A percentile compares a stretch with the other conserved stretches of the same genome.
phyloP scores from a whole-genome alignment of 1,284 basidiomycete species.

The Ceratobasidium sp. region DNA sequence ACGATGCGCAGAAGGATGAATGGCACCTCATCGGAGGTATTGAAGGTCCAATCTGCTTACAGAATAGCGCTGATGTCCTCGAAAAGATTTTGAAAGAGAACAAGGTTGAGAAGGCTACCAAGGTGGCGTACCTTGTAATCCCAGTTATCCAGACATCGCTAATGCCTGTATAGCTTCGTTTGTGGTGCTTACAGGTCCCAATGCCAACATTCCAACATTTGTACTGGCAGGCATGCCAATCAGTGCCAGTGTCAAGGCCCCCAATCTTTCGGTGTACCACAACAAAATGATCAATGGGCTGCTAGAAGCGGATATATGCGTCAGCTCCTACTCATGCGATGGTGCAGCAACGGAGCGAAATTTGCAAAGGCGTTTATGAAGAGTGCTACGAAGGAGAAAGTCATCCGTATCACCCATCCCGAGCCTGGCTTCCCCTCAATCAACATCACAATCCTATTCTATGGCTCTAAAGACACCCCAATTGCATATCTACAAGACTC shows the following conservation, averaged over 20 bases:
- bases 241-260: conserved; percentile 49
- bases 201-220: conserved; percentile 41
- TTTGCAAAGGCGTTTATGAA: conserved; percentile 50
- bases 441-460: conserved; percentile 37
- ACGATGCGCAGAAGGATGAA: conserved; percentile 48
- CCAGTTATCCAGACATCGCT: too few species aligned
- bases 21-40: conserved; percentile 54
- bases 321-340: conserved; percentile 55
- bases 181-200: conserved; percentile 52
- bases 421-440: not conserved
- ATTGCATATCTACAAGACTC: conserved; percentile 58
- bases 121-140: too few species aligned
- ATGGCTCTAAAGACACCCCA: conserved; percentile 38
- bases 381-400: conserved; percentile 21
- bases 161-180: too few species aligned
- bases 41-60: conserved; percentile 48
- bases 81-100: too few species aligned
- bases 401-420: conserved; percentile 47
- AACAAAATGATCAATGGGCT: conserved; percentile 30
- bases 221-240: not conserved
- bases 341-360: conserved; percentile 55
- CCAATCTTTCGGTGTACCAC: not conserved
- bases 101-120: too few species aligned
- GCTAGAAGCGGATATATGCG: conserved; percentile 48
- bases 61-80: too few species aligned